phyloP scores from a whole-genome alignment of 257 asterid genomes.

The Solanum acaule region DNA sequence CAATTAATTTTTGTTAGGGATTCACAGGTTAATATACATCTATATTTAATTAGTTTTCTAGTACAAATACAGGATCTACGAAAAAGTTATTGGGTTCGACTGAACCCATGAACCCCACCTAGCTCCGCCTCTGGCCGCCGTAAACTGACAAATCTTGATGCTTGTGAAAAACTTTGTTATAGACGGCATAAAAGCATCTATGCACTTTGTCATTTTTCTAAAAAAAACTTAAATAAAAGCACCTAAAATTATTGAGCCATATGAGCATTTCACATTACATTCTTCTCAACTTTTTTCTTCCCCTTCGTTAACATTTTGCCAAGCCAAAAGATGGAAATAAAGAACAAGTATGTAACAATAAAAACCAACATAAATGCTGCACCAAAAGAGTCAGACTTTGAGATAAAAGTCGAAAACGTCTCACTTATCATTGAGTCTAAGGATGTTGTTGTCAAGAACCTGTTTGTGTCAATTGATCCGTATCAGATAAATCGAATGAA shows the following conservation, averaged over 20 bases:
- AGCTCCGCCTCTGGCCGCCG: too few relatives aligned
- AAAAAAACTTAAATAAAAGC: neutral
- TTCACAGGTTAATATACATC: too few relatives aligned
- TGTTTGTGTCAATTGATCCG: constrained; percentile 59
- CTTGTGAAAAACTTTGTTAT: too few relatives aligned
- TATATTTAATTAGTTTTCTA: too few relatives aligned
- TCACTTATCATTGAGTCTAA: neutral
- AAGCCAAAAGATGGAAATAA: constrained; percentile 7
- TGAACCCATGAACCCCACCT: too few relatives aligned
- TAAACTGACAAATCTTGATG: neutral
- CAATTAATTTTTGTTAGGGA: too few relatives aligned
- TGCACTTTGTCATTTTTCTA: neutral
- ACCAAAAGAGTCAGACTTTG: constrained; percentile 28
- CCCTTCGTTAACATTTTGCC: neutral
- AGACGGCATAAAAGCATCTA: neutral
- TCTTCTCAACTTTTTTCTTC: neutral
- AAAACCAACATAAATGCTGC: constrained; percentile 16
- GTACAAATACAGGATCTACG: too few relatives aligned
- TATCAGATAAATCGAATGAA: constrained; percentile 67
- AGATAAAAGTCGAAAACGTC: constrained; percentile 15
- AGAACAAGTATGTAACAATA: constrained; percentile 11
- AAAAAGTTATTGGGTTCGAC: too few relatives aligned
- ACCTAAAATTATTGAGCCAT: neutral
- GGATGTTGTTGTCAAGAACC: constrained; percentile 34
- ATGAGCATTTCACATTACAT: neutral